Conservation (phyloP, 2,329 filamentous ascomycete species). For the Curvularia verruculosa region DNA sequence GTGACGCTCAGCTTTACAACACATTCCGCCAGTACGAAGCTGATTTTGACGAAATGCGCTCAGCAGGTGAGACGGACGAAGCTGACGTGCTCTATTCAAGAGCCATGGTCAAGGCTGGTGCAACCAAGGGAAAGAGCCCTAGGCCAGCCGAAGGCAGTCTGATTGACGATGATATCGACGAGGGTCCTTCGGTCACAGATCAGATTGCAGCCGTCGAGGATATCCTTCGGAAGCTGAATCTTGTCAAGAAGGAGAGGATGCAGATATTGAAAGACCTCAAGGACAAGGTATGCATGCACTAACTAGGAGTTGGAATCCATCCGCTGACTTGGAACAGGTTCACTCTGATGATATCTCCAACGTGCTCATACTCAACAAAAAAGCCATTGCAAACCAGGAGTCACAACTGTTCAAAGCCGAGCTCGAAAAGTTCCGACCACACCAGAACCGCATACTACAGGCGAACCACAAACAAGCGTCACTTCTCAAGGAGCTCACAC, state of each 20-base stretch:
- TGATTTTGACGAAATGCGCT: constrained; percentile 95
- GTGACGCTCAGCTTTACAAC: constrained; percentile 80
- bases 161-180: constrained; percentile 91
- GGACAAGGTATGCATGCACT: constrained; percentile 73
- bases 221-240: constrained; percentile 84
- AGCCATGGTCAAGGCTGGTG: constrained; percentile 79
- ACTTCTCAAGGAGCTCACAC: constrained; percentile 92
- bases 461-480: constrained; percentile 95
- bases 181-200: constrained; percentile 78
- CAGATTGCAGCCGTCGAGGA: constrained; percentile 91
- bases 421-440: constrained; percentile 94
- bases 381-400: constrained; percentile 91
- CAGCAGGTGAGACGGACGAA: constrained; percentile 83
- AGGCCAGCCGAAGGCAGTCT: constrained; percentile 75
- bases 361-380: constrained; percentile 96
- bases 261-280: constrained; percentile 97
- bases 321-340: constrained; percentile 63
- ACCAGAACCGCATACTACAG: constrained; percentile 88
- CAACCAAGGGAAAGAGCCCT: constrained; percentile 64
- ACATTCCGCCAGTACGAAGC: constrained; percentile 85
- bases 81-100: constrained; percentile 87
- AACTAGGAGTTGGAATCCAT: neutral
- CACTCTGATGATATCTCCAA: constrained; percentile 98
- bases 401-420: constrained; percentile 91
- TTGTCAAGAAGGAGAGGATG: constrained; percentile 88